Percentiles rank a stretch among this genome's conserved stretches.
phyloP scores from a whole-genome alignment of 192 early-diverging fungal genomes.

The Coemansia sp. region DNA sequence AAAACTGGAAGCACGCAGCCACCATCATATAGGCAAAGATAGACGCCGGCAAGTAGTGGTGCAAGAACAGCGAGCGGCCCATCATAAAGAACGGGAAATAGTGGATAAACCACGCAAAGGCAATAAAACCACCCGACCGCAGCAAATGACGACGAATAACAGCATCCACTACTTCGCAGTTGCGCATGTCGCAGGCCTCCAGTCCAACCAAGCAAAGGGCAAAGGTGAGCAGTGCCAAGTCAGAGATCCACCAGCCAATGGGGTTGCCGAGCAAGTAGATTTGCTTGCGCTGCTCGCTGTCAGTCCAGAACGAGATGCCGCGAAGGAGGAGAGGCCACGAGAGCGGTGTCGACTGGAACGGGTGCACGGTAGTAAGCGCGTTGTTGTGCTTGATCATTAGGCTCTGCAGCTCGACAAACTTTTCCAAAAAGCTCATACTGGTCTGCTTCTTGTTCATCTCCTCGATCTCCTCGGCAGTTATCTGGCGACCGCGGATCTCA shows the following conservation, averaged over 20 bases:
- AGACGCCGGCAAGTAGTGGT: slow-evolving; percentile 78
- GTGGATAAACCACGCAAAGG: slow-evolving; percentile 64
- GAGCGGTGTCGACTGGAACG: slow-evolving; percentile 81
- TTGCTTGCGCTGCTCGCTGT: slow-evolving; percentile 64
- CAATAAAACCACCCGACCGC: slow-evolving; percentile 60
- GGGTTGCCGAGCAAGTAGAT: slow-evolving; percentile 95
- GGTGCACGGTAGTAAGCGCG: slow-evolving; percentile 84
- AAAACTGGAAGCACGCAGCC: slow-evolving; percentile 62
- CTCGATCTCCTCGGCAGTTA: slow-evolving; percentile 17
- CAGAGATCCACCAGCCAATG: slow-evolving; percentile 74
- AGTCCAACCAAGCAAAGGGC: slow-evolving; percentile 65
- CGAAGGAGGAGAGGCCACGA: slow-evolving; percentile 85
- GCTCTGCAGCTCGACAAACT: slow-evolving; percentile 85
- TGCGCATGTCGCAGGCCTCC: slow-evolving; percentile 68
- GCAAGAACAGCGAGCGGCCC: slow-evolving; percentile 72
- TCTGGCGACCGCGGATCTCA: slow-evolving; percentile 70
- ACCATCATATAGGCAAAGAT: slow-evolving; percentile 70
- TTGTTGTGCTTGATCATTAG: slow-evolving; percentile 91
- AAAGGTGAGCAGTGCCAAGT: slow-evolving; percentile 51
- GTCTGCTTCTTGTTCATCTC: slow-evolving; percentile 18
- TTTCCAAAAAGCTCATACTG: slow-evolving; percentile 64
- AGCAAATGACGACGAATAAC: slow-evolving; percentile 38
- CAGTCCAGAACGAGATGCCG: slow-evolving; percentile 95
- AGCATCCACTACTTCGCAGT: slow-evolving; percentile 58
- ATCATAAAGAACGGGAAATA: slow-evolving; percentile 78